These are phyloP conservation scores for Medicago arabica DNA, from an alignment of 306 rosid genomes.

Conservation along the genomic window DNA sequence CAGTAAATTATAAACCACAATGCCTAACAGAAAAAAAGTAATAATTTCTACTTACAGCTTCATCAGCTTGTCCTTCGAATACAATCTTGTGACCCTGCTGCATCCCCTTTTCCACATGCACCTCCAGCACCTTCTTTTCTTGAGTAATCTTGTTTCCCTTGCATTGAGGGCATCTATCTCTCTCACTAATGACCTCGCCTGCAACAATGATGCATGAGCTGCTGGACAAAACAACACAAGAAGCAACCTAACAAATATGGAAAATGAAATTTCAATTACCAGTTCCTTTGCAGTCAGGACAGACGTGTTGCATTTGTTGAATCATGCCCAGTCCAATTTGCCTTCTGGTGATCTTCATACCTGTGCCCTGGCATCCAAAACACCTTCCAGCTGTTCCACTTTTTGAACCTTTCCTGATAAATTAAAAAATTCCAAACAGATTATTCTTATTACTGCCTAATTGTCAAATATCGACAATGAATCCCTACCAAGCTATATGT, in stretches of 20 bases:
- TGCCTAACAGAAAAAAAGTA: conserved; percentile 2
- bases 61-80: conserved; percentile 81
- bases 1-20: conserved; percentile 7
- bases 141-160: conserved; percentile 65
- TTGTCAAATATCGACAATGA: conserved; percentile 17
- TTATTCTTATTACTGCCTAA: not conserved
- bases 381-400: conserved; percentile 71
- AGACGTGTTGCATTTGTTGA: conserved; percentile 78
- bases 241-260: conserved; percentile 19
- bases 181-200: conserved; percentile 79
- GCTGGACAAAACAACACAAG: conserved; percentile 2
- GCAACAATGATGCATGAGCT: conserved; percentile 35
- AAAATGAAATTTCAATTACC: conserved; percentile 52
- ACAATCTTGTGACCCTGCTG: conserved; percentile 72
- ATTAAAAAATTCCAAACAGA: conserved; percentile 17
- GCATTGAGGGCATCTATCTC: conserved; percentile 77
- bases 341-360: conserved; percentile 68
- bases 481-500: not conserved
- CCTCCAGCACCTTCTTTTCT: conserved; percentile 80
- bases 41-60: conserved; percentile 58
- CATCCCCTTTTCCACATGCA: conserved; percentile 80
- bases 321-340: conserved; percentile 75
- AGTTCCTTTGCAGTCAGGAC: conserved; percentile 71
- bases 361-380: conserved; percentile 75
- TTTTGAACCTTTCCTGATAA: conserved; percentile 77